Base-by-base conservation (phyloP, 768 basidiomycete genomes). In the Mycena indigotica region DNA sequence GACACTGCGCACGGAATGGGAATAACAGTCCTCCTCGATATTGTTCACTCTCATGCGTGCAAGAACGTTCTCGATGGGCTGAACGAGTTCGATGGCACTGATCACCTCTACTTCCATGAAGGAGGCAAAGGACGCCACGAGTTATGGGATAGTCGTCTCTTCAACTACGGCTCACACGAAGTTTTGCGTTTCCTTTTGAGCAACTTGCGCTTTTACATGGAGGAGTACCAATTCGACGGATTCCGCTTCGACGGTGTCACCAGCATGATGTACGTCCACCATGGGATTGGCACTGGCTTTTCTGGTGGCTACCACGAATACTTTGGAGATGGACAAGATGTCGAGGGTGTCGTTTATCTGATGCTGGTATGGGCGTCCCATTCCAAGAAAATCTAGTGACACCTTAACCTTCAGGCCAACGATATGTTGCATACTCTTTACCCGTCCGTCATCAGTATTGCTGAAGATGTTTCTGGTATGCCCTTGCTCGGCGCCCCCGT, bases 391-490 rank as follows among this genome's bases (percentile, higher is more conserved):
- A 28, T 17, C 28, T 16, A 29, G 50, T 40, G 26, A 40, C 24
- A 51, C 72, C 50, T n/a, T 35, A 32, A 51, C 26, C 17, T 24
- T 1, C 35, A 98, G 95, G 96, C 96, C 28, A 99, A 99, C 70
- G 89, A 95, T 66, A 83, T 88, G 66, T 78, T 98, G 68, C 95
- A 95, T 69, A 63, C 79, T 13, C 76, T 96, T 41, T 95, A 88
- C 73, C 94, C 95, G 4, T 70, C 79, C 24, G 76, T 84, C 48
- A 87, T 95, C 66, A 95, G 94, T 24, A 98, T 99, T 62, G 97
- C 97, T 21, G 97, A 99, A 73, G 97, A 99, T 67, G 97, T 99
- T 28, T 98, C 95, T 17, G 97, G 97, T 17, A 99, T 99, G 97
- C 96, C 97, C 3, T 86, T 98, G 12, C 86, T 99, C 19, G 88